Evolutionary conservation across 352 stramenopile species (phyloP).

Genomic region (Salisapilia sapeloensis): DNA sequence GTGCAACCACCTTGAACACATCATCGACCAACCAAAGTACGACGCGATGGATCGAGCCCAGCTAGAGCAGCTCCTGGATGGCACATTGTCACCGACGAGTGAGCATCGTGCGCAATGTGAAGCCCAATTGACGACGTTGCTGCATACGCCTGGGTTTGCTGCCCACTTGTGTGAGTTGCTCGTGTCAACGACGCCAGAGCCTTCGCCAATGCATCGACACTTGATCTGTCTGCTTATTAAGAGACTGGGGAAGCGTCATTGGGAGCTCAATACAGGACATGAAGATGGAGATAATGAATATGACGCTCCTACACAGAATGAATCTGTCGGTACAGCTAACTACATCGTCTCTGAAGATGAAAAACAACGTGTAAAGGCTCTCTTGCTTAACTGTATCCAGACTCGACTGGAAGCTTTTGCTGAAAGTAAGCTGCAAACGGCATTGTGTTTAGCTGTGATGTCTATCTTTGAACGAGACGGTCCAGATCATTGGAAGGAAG

Average conservation of each 20-base stretch:
- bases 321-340: too few species aligned
- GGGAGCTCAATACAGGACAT: constrained; percentile 10
- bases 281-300: constrained; percentile 14
- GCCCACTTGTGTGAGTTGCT: constrained; percentile 55
- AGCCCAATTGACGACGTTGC: constrained; percentile 37
- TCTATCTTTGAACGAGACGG: constrained; percentile 73
- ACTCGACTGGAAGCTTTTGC: constrained; percentile 34
- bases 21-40: too few species aligned
- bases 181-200: constrained; percentile 14
- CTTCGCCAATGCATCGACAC: constrained; percentile 27
- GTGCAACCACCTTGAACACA: too few species aligned
- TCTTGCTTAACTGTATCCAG: constrained; percentile 37
- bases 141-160: constrained; percentile 44
- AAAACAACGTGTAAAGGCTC: constrained; percentile 42
- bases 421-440: constrained; percentile 63
- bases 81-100: constrained; percentile 22
- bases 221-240: constrained; percentile 61
- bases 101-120: constrained; percentile 38
- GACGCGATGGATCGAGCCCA: too few species aligned
- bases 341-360: constrained; percentile 48
- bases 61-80: constrained; percentile 32
- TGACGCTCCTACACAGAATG: background rate
- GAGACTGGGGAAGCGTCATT: constrained; percentile 49
- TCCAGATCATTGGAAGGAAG: constrained; percentile 66
- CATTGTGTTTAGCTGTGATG: constrained; percentile 53